A percentile compares a stretch with the other conserved stretches of the same genome.
Evolutionary conservation across 176 grass and related monocot species (phyloP).

Genomic region (Aegilops speltoides): DNA sequence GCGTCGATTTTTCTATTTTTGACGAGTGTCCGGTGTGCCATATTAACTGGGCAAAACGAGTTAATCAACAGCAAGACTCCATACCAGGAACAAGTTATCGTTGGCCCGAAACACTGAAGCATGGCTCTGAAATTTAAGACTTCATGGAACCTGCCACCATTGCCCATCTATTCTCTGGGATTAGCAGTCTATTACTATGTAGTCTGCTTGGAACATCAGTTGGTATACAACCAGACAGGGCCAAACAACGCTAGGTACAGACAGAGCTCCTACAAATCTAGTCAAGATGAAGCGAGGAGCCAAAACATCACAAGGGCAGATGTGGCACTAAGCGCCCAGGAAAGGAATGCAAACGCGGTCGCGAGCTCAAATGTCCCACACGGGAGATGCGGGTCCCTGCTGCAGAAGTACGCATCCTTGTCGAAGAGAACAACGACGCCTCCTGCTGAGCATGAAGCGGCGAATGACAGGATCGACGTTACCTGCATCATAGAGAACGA

Average conservation of each 20-base stretch:
- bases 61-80: not conserved
- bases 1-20: not conserved
- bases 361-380: constrained; percentile 72
- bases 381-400: constrained; percentile 48
- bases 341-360: constrained; percentile 74
- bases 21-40: not conserved
- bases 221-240: constrained; percentile 11
- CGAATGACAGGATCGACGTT: constrained; percentile 70
- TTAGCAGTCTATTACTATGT: not conserved
- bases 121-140: not conserved
- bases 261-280: constrained; percentile 37
- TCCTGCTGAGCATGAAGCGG: constrained; percentile 78
- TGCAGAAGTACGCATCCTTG: constrained; percentile 66
- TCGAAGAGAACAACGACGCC: constrained; percentile 74
- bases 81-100: not conserved
- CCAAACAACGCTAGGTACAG: constrained; percentile 32
- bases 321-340: constrained; percentile 56
- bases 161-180: not conserved
- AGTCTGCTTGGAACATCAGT: not conserved
- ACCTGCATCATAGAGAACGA: constrained; percentile 49
- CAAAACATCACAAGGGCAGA: constrained; percentile 83
- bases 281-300: constrained; percentile 74
- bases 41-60: not conserved
- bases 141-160: not conserved
- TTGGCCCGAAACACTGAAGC: not conserved